A percentile compares a stretch with the other conserved stretches of the same genome.
These are phyloP conservation scores for Sporobolomyces pararoseus DNA, from an alignment of 768 basidiomycete species.

Conservation along the genomic window DNA sequence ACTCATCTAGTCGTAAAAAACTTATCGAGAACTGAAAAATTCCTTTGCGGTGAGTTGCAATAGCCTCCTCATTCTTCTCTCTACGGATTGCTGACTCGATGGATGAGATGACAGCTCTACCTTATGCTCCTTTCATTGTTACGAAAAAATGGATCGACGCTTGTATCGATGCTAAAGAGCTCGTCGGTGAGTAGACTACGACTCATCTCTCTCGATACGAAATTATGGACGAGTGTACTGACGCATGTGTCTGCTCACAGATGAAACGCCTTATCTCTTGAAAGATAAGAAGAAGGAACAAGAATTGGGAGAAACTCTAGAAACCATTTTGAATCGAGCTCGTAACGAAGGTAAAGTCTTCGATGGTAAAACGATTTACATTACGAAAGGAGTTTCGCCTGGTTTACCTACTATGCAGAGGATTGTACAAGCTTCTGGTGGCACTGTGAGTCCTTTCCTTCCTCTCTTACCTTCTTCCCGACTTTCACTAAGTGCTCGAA, in stretches of 20 bases:
- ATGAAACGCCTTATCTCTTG: constrained; percentile 61
- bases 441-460: constrained; percentile 55
- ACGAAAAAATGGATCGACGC: constrained; percentile 65
- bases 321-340: constrained; percentile 62
- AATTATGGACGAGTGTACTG: neutral
- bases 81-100: neutral
- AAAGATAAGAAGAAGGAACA: constrained; percentile 62
- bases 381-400: constrained; percentile 64
- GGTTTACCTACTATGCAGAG: constrained; percentile 61
- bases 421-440: constrained; percentile 67
- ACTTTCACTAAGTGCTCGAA: too few species aligned
- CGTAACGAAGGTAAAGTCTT: constrained; percentile 62
- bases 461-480: neutral
- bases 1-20: constrained; percentile 71
- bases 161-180: constrained; percentile 57
- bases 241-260: constrained; percentile 50
- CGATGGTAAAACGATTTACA: constrained; percentile 65
- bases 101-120: constrained; percentile 55
- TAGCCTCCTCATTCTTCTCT: neutral
- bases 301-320: constrained; percentile 65
- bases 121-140: constrained; percentile 62
- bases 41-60: constrained; percentile 56
- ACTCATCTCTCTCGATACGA: neutral
- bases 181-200: constrained; percentile 65
- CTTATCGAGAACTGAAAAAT: constrained; percentile 80